phyloP scores from a whole-genome alignment of 306 rosid genomes.

The Cicer judaicum region DNA sequence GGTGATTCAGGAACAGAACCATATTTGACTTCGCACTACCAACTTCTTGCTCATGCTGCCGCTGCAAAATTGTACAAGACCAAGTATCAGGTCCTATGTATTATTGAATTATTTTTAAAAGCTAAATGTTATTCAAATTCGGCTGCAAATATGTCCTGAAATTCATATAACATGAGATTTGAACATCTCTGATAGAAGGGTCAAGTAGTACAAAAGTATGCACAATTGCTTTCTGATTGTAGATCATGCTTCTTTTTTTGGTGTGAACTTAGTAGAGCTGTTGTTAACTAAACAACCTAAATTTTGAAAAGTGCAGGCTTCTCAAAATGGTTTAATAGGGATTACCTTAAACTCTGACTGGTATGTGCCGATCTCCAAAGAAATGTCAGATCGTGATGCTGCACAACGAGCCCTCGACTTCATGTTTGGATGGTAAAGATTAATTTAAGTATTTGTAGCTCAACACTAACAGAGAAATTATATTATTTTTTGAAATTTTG shows the following conservation, averaged over 20 bases:
- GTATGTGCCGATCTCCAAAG: conserved; percentile 55
- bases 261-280: conserved; percentile 12
- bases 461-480: conserved; percentile 1
- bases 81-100: conserved; percentile 62
- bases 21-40: conserved; percentile 63
- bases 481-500: conserved; percentile 22
- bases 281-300: conserved; percentile 5
- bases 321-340: conserved; percentile 69
- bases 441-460: conserved; percentile 36
- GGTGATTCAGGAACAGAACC: conserved; percentile 77
- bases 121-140: background rate
- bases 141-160: conserved; percentile 7
- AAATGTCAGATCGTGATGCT: conserved; percentile 50
- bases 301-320: conserved; percentile 49
- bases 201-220: conserved; percentile 12
- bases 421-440: conserved; percentile 70
- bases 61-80: conserved; percentile 55
- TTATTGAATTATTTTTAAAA: conserved; percentile 1
- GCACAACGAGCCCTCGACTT: conserved; percentile 70
- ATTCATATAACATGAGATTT: background rate
- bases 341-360: conserved; percentile 58
- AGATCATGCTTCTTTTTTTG: conserved; percentile 11
- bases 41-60: conserved; percentile 67
- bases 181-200: background rate
- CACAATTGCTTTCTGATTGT: background rate